Evolutionary conservation across 768 basidiomycete genomes (phyloP), one percentile per base, ranked within the genome.

Genomic region (Trichaptum fuscoviolaceum): DNA sequence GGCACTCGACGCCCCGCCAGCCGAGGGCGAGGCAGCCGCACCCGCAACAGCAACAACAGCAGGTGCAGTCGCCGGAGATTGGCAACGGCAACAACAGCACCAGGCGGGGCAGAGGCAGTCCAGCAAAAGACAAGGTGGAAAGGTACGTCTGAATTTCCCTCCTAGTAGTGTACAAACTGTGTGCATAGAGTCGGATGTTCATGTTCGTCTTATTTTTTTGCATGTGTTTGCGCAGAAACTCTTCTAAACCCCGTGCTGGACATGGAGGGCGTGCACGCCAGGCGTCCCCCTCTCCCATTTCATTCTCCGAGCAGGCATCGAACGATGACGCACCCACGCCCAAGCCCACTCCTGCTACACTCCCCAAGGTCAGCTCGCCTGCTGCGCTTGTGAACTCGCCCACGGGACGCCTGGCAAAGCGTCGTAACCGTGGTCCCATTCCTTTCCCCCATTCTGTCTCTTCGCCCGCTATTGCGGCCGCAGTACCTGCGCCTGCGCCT

Each of bases 11-110:
- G 3, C 42, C 42, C 42, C 42, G 42, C 42, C 42, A 52, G 42
- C 42, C 42, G 6, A 52, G 10, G 42, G 42, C 79, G 57, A 75
- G 74, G 0, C 73, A 77, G 36, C 67, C 77, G 25, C 75, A 78
- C 34, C 71, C 76, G 30, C 72, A 76, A 26, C 76, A 76, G 60
- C 75, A 30, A 30, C 30, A 30, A 8, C 30, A 74, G 72, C 63
- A 78, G 79, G 69, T 73, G 24, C 68, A 18, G 35, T 69, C 8
- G 65, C 25, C 64, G 67, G 58, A 65, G 72, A 57, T 72, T 75
- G 30, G 73, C 73, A 61, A 74, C 72, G 64, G 70, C 72, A 24
- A 58, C 71, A 42, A 68, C 71, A 20, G 66, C 67, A n/a, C 70
- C 69, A 10, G 69, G 66, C 71, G 63, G 74, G 70, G 67, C 76